These are phyloP conservation scores for Ceratobasidium sp. DNA, from an alignment of 1,284 basidiomycete genomes.

Conservation along the genomic window DNA sequence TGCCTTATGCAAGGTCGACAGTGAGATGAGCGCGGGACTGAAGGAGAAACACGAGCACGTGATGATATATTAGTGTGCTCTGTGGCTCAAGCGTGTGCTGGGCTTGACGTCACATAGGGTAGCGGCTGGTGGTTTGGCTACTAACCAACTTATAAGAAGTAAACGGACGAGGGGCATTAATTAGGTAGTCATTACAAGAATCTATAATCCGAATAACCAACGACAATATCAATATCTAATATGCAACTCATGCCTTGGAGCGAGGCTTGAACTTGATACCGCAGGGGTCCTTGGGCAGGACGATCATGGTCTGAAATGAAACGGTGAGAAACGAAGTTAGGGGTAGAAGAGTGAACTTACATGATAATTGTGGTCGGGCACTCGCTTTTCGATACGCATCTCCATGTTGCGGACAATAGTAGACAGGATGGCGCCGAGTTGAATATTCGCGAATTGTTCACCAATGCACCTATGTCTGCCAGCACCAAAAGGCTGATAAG, in stretches of 20 bases:
- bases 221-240: background rate
- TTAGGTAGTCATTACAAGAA: background rate
- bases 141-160: too few species aligned
- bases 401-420: constrained; percentile 80
- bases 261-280: constrained; percentile 51
- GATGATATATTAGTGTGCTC: background rate
- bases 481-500: constrained; percentile 96
- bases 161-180: background rate
- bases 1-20: too few species aligned
- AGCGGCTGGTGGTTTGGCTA: too few species aligned
- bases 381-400: constrained; percentile 66
- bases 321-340: background rate
- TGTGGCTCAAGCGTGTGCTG: too few species aligned
- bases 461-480: constrained; percentile 94
- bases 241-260: background rate
- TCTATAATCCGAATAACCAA: too few species aligned
- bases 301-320: constrained; percentile 67
- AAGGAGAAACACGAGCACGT: background rate
- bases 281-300: constrained; percentile 63
- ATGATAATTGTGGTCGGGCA: constrained; percentile 89
- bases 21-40: too few species aligned
- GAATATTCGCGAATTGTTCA: constrained; percentile 94
- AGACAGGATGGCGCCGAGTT: constrained; percentile 83
- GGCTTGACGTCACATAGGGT: too few species aligned
- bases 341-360: constrained; percentile 53